Evolutionary conservation across 139 green algal genomes (phyloP).

Genomic region (Ettlia oleoabundans): DNA sequence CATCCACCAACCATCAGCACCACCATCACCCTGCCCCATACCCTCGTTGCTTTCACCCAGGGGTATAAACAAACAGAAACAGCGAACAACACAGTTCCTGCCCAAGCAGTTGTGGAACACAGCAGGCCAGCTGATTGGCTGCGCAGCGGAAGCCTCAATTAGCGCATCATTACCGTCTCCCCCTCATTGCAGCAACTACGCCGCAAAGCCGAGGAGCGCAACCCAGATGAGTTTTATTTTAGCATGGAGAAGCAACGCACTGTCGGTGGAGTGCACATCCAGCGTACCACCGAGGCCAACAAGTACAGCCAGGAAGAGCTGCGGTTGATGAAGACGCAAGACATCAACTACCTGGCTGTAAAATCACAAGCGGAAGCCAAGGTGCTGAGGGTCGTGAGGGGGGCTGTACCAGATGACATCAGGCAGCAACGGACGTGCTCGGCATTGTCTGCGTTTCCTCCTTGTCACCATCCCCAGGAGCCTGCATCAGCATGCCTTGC

Average conservation of each 20-base stretch:
- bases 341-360: constrained; percentile 84
- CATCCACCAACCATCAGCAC: not conserved
- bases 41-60: no score
- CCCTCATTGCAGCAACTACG: constrained; percentile 56
- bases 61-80: no score
- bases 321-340: constrained; percentile 93
- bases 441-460: no score
- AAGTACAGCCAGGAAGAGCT: constrained; percentile 95
- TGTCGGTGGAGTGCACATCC: constrained; percentile 83
- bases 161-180: not conserved
- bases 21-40: no score
- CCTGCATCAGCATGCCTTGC: not conserved
- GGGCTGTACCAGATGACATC: no score
- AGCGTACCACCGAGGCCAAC: constrained; percentile 70
- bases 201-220: constrained; percentile 93
- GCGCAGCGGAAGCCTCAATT: no score
- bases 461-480: no score
- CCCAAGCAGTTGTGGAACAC: no score
- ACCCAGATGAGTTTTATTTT: constrained; percentile 99
- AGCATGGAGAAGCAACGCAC: constrained; percentile 91
- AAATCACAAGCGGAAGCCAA: constrained; percentile 81
- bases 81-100: no score
- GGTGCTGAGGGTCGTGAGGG: no score
- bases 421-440: no score
- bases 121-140: no score